Evolutionary conservation across 2,329 filamentous ascomycete genomes (phyloP), one percentile per base, ranked within the genome.

Genomic region (Truncatella angustata): DNA sequence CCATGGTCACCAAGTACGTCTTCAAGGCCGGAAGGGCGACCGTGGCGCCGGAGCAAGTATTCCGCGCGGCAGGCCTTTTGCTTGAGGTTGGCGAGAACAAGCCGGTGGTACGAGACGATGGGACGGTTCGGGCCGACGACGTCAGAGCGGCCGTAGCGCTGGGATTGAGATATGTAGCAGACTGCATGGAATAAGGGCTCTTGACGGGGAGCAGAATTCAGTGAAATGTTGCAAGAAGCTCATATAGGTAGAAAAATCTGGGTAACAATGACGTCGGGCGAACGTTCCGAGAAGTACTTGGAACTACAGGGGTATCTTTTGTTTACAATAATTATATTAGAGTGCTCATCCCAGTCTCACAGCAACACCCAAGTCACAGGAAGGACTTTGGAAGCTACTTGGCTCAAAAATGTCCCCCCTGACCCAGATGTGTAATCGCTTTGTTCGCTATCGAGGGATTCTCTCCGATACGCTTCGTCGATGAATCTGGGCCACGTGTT

Each of bases 401-500:
- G n/a, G 40, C 20, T 28, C 20, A 44, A 12, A 9, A 44, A 12
- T 12, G 40, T 24, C 40, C 9, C n/a, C 24, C 28, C 40, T 10
- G 40, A 44, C 20, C 12, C 10, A 23, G 48, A 11, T 3, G 43
- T 43, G 12, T 10, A 21, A 10, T 30, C 59, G 58, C 32, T 39
- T 20, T 20, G 26, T 16, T 42, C 35, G 5, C 16, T 42, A 20
- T 43, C 36, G 7, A 32, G 10, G 16, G 48, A 42, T 36, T 43
- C n/a, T 9, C 48, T 39, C 21, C 50, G 28, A 23, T 56, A 56
- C 14, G 56, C 53, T 49, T 75, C 70, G 44, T 65, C 70, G 36
- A 81, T 73, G 58, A 79, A 84, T 61, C 79, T 81, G 26, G 79
- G 78, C 85, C 85, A 88, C 0, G 85, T 88, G 61, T 87, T 87